phyloP scores from a whole-genome alignment of 768 basidiomycete genomes.

The Tricholoma matsutake region DNA sequence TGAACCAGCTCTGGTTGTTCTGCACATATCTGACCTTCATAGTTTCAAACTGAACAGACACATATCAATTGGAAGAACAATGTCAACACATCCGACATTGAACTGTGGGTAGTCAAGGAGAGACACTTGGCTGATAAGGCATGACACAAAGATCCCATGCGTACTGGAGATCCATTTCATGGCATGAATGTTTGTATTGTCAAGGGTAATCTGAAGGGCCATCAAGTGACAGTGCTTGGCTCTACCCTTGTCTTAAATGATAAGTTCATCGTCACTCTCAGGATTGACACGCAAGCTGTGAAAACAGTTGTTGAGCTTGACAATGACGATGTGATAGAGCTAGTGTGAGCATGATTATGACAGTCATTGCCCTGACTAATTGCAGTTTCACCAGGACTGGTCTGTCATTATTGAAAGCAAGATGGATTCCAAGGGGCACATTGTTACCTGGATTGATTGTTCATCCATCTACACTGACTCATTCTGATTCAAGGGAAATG shows the following conservation, averaged over 20 bases:
- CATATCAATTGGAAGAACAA: background rate
- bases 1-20: background rate
- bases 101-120: background rate
- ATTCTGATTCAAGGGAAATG: background rate
- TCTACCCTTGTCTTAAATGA: background rate
- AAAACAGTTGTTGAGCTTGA: background rate
- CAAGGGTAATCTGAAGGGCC: background rate
- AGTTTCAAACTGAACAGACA: background rate
- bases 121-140: background rate
- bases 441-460: background rate
- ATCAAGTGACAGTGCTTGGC: background rate
- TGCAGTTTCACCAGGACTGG: background rate
- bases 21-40: background rate
- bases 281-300: background rate
- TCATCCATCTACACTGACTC: background rate
- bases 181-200: background rate
- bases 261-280: background rate
- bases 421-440: background rate
- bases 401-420: background rate
- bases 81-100: background rate
- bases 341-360: background rate
- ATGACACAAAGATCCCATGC: background rate
- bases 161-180: background rate
- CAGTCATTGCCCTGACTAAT: background rate
- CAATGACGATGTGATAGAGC: background rate